Conservation (phyloP, 2,329 filamentous ascomycete species). For the Hypoxylon sp. region DNA sequence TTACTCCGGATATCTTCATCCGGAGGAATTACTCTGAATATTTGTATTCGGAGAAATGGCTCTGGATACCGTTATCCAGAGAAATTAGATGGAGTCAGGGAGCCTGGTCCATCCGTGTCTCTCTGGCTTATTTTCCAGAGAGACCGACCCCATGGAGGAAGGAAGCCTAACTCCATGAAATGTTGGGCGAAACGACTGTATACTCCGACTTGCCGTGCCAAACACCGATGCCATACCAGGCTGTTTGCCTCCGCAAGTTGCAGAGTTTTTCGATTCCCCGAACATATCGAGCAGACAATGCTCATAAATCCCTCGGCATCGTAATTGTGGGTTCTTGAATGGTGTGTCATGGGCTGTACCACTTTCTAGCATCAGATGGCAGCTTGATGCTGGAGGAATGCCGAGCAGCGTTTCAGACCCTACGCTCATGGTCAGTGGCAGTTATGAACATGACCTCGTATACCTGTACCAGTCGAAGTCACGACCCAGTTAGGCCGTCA, state of each 20-base stretch:
- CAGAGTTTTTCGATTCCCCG: slow-evolving; percentile 23
- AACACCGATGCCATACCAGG: slow-evolving; percentile 32
- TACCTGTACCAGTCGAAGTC: slow-evolving; percentile 24
- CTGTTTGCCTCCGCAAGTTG: slow-evolving; percentile 22
- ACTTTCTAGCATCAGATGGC: slow-evolving; percentile 20
- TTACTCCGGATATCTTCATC: slow-evolving; percentile 33
- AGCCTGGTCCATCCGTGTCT: slow-evolving; percentile 11
- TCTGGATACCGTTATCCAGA: slow-evolving; percentile 21
- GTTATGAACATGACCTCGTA: slow-evolving; percentile 26
- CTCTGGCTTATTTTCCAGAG: slow-evolving; percentile 12
- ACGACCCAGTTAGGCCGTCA: slow-evolving; percentile 16
- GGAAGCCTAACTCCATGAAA: slow-evolving; percentile 23
- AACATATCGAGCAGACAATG: slow-evolving; percentile 23
- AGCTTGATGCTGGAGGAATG: slow-evolving; percentile 17
- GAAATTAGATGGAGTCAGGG: slow-evolving; percentile 16
- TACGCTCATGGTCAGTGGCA: slow-evolving; percentile 16
- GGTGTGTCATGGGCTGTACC: slow-evolving; percentile 15
- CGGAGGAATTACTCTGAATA: slow-evolving; percentile 19
- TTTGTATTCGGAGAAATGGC: slow-evolving; percentile 16
- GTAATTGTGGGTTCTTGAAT: slow-evolving; percentile 24
- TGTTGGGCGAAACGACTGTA: slow-evolving; percentile 13
- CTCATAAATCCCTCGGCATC: slow-evolving; percentile 23
- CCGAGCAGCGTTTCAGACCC: slow-evolving; percentile 19
- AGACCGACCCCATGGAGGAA: slow-evolving; percentile 10
- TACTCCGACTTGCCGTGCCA: slow-evolving; percentile 22